Conservation (phyloP, 768 basidiomycete species). For the Pleurotus tuoliensis region DNA sequence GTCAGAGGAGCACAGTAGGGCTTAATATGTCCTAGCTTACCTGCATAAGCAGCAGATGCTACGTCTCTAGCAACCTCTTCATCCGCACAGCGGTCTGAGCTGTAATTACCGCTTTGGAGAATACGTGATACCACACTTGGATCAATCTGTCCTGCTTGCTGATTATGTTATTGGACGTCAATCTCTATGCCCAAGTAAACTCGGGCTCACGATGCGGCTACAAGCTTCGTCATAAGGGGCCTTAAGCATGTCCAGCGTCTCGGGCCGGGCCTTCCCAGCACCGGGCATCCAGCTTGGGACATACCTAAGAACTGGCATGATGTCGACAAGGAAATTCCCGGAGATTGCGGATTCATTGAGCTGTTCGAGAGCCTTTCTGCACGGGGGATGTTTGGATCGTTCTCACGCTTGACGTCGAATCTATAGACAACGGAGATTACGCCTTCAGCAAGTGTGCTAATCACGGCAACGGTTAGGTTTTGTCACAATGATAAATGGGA, state of each 20-base stretch:
- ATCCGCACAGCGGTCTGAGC: no score
- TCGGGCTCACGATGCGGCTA: neutral
- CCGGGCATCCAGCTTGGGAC: conserved; percentile 39
- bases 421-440: conserved; percentile 35
- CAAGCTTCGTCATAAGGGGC: neutral
- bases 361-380: conserved; percentile 27
- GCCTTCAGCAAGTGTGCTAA: conserved; percentile 24
- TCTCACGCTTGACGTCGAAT: conserved; percentile 25
- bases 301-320: conserved; percentile 24
- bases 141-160: neutral
- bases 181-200: neutral
- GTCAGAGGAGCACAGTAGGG: no score
- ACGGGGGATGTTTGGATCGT: conserved; percentile 30
- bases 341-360: conserved; percentile 26
- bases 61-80: no score
- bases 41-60: no score
- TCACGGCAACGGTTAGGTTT: neutral
- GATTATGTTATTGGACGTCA: neutral
- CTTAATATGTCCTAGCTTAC: no score
- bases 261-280: conserved; percentile 14
- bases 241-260: conserved; percentile 8
- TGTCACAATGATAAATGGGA: conserved; percentile 5
- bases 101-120: no score
- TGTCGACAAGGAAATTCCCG: conserved; percentile 30
- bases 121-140: neutral